Percentiles rank a stretch among this genome's conserved stretches.
Evolutionary conservation across 257 asterid species (phyloP).

Genomic region (Solanum etuberosum): DNA sequence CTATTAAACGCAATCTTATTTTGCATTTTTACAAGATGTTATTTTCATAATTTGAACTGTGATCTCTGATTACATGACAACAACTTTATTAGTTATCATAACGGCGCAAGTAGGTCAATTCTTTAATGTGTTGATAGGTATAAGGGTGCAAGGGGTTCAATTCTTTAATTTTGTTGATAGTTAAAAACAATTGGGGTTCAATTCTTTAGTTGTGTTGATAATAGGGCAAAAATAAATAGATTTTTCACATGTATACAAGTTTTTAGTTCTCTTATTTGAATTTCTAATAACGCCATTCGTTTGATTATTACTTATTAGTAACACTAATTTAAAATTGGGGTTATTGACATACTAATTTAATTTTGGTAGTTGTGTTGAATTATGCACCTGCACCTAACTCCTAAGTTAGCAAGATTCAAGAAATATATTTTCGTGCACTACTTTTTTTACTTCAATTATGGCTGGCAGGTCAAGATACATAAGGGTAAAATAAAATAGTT

Average conservation of each 20-base stretch:
- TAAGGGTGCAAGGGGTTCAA: neutral
- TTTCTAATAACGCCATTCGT: neutral
- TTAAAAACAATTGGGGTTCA: neutral
- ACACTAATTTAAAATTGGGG: neutral
- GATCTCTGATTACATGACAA: rapidly evolving
- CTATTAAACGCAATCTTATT: too few species aligned
- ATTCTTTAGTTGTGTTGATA: neutral
- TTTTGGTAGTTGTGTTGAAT: neutral
- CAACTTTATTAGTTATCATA: too few species aligned
- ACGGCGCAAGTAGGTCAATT: rapidly evolving
- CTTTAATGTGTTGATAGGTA: neutral
- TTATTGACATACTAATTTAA: neutral
- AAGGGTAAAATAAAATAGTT: too few species aligned
- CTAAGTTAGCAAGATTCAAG: neutral
- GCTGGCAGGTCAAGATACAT: too few species aligned
- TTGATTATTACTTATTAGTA: neutral
- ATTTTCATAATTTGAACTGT: rapidly evolving
- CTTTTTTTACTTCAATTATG: too few species aligned
- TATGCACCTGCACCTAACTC: neutral
- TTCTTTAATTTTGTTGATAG: neutral
- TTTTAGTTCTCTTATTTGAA: neutral
- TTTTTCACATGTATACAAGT: neutral
- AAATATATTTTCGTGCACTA: too few species aligned
- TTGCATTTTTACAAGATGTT: rapidly evolving
- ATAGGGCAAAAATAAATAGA: neutral